A percentile compares a stretch with the other conserved stretches of the same genome.
phyloP scores from a whole-genome alignment of 2,329 filamentous ascomycete genomes.

The Dactylellina sp. region DNA sequence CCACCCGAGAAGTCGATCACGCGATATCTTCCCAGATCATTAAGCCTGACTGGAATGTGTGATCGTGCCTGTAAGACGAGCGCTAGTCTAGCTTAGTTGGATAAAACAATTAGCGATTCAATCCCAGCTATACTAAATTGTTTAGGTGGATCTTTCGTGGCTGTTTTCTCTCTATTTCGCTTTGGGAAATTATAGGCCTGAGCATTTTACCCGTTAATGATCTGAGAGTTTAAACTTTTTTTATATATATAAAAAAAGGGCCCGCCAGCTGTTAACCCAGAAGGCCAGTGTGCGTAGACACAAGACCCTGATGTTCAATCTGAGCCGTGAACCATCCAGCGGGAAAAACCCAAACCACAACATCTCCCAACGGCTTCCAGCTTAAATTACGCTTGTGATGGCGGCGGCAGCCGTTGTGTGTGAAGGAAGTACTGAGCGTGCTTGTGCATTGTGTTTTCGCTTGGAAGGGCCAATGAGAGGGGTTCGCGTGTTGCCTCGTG shows the following conservation, averaged over 20 bases:
- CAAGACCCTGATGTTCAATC: too few species aligned
- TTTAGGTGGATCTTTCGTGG: background rate
- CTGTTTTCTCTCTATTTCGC: background rate
- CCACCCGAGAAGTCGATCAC: constrained; percentile 2
- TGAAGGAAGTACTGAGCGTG: constrained; percentile 19
- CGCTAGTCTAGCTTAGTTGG: background rate
- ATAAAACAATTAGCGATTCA: background rate
- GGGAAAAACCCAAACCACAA: too few species aligned
- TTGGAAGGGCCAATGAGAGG: constrained; percentile 40
- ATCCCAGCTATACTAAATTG: background rate
- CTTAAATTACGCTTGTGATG: constrained; percentile 34
- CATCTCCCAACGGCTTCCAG: background rate
- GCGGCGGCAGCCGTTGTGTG: constrained; percentile 49
- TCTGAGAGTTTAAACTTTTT: too few species aligned
- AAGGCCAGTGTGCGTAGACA: too few species aligned
- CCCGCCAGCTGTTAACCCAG: too few species aligned
- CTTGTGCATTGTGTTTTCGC: constrained; percentile 42
- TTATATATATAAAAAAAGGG: too few species aligned
- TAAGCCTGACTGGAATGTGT: background rate
- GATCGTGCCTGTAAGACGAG: background rate
- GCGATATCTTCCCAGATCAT: background rate
- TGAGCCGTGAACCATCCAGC: too few species aligned
- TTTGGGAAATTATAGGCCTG: too few species aligned
- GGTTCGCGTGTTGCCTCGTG: constrained; percentile 34
- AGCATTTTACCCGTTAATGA: too few species aligned